Evolutionary conservation across 371 early-diverging fungal species (phyloP), one percentile per base, ranked within the genome.

Genomic region (Dichotomocladium elegans): DNA sequence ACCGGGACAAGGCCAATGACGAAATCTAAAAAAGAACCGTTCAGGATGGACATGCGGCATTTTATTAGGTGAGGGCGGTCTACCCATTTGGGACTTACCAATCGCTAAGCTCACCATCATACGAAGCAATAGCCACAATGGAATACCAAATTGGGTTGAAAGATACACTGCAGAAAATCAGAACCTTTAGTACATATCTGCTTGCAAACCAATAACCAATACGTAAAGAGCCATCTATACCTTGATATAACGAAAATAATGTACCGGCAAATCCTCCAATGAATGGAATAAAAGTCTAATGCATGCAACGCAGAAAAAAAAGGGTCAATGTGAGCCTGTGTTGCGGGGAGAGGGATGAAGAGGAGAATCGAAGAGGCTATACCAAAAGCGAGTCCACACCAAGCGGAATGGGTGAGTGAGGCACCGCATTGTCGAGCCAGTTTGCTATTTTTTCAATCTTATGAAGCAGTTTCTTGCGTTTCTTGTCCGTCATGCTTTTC

Each of bases 341-440:
- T 5, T 2, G 33, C 35, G 28, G 25, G 3, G 14, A 21, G 1
- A 25, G 17, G 30, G 24, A 29, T 37, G 4, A 37, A 37, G 7
- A 37, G 35, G 35, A 17, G 17, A 2, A 37, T 6, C 2, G 37
- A 33, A 17, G 37, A 9, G 14, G 35, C 46, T 59, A 52, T 63
- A 72, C 74, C 35, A 71, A 53, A n/a, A 74, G 9, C 0, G 72
- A 64, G 41, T 74, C 75, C 8, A 74, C 19, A 34, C 75, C 75
- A 8, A 74, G 41, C n/a, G 75, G 72, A 33, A 74, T 63, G 43
- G 75, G 75, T n/a, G 69, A 71, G 25, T 55, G 55, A 19, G 75
- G 75, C 11, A 74, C 53, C 11, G 74, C 74, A 47, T 64, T 66
- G 42, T 74, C 75, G 15, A 74, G 44, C 67, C 70, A 74, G 14